Evolutionary conservation across 2,329 filamentous ascomycete species (phyloP).

Genomic region (Venturia aucupariae): DNA sequence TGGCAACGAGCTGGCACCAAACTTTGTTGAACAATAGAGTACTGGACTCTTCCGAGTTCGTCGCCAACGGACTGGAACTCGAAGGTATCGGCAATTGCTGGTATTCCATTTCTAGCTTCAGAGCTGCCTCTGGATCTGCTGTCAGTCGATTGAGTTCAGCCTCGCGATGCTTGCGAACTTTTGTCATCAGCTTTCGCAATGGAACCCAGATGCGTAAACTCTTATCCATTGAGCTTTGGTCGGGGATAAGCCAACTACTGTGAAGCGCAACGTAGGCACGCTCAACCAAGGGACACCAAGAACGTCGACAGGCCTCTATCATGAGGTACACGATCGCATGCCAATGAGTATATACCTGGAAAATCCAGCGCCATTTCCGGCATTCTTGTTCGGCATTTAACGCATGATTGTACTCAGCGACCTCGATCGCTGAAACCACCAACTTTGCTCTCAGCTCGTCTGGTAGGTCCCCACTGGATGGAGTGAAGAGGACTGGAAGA

Average conservation of each 20-base stretch:
- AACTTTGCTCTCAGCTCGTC: conserved; percentile 36
- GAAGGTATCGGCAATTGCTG: conserved; percentile 19
- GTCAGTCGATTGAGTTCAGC: conserved; percentile 25
- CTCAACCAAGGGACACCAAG: conserved; percentile 19
- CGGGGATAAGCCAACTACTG: conserved; percentile 35
- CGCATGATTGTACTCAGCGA: conserved; percentile 35
- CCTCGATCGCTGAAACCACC: conserved; percentile 43
- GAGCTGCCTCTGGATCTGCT: conserved; percentile 21
- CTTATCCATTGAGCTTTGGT: conserved; percentile 23
- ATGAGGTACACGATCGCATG: conserved; percentile 19
- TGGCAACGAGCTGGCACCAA: conserved; percentile 7
- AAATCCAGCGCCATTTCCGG: conserved; percentile 20
- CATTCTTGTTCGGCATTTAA: conserved; percentile 17
- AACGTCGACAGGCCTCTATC: conserved; percentile 17
- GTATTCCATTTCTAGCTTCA: conserved; percentile 20
- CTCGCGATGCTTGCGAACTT: conserved; percentile 26
- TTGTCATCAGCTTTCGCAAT: conserved; percentile 25
- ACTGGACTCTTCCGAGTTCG: neutral
- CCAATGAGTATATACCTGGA: conserved; percentile 20
- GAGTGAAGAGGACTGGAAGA: conserved; percentile 13
- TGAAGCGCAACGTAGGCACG: conserved; percentile 20
- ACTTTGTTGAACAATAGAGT: neutral
- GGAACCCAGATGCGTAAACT: conserved; percentile 29
- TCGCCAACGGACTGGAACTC: conserved; percentile 20
- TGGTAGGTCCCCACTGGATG: conserved; percentile 20